These are phyloP conservation scores for Chalciporus sphaerocephalus DNA, from an alignment of 768 basidiomycete species.

Conservation along the genomic window DNA sequence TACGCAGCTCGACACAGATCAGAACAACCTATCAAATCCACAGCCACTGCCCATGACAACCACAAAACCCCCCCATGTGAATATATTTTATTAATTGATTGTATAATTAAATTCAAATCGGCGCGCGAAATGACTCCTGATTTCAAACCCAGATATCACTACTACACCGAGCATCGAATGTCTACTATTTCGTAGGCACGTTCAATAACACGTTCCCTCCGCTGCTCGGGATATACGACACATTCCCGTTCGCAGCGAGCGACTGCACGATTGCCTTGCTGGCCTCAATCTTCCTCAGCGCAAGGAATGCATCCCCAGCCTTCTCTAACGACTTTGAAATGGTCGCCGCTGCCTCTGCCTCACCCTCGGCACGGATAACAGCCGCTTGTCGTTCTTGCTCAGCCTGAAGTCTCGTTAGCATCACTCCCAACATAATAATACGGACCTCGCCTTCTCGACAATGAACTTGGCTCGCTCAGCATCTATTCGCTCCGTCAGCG, in stretches of 20 bases:
- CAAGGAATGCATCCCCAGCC: constrained; percentile 94
- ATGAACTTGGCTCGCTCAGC: constrained; percentile 99
- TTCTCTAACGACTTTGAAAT: constrained; percentile 88
- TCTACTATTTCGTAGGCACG: constrained; percentile 53
- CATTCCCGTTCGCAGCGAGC: constrained; percentile 72
- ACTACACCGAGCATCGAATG: no score
- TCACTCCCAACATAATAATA: constrained; percentile 1
- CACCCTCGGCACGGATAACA: constrained; percentile 96
- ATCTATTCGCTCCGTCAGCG: constrained; percentile 47
- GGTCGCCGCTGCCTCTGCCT: constrained; percentile 93
- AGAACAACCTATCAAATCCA: constrained; percentile 17
- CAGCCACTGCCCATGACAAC: constrained; percentile 28
- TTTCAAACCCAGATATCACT: no score
- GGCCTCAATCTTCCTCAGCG: constrained; percentile 94
- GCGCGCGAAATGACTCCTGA: no score
- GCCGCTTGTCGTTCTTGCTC: constrained; percentile 99
- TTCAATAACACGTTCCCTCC: constrained; percentile 80
- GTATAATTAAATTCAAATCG: no score
- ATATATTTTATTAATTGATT: no score
- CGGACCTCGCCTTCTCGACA: constrained; percentile 80
- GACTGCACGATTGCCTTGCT: constrained; percentile 95
- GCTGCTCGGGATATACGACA: constrained; percentile 83
- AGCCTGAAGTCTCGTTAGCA: constrained; percentile 52
- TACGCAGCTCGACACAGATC: constrained; percentile 23
- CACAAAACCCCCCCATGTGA: constrained; percentile 3